Base-by-base conservation (phyloP, 2,329 filamentous ascomycete genomes). In the Pseudogymnoascus sp. region DNA sequence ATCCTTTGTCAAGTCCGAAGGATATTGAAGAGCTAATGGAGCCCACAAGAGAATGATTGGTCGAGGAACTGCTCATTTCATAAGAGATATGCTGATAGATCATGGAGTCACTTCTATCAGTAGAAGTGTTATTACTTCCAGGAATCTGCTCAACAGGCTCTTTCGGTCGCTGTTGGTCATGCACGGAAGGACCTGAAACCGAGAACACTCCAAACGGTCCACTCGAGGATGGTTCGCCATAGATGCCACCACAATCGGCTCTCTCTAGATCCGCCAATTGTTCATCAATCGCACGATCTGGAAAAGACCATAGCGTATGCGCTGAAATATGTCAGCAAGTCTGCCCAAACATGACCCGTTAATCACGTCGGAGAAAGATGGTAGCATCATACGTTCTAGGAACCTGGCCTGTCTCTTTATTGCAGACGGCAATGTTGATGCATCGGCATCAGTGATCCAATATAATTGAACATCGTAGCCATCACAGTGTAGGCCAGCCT, bases 401-500 rank as follows among this genome's bases (percentile, higher is more conserved):
- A 18, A 44, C 5, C 40, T 44, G 10, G 40, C 40, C 11, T 44
- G 40, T 18, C 40, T 44, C 40, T 44, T 44, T 44, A 44, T 44
- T 44, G 40, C 40, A 10, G 40, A 44, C 40, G 40, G 40, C 40
- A 44, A 44, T 14, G 40, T 44, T 21, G 40, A 44, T 44, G 40
- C 40, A 23, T 44, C 40, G 18, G 40, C 40, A 44, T 44, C 40
- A 44, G 40, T 44, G 16, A 44, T 44, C 40, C 40, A 44, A 44
- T 44, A 44, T 44, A 44, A 44, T 44, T 44, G 4, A 21, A 44
- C 40, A 44, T 44, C 21, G 40, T 44, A 65, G 46, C 65, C 65
- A 11, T 44, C 50, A 44, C 65, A 66, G 59, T 44, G 28, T 18
- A 63, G 42, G 10, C 59, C 62, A n/a, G 65, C 59, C n/a, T 53